Evolutionary conservation across 345 rosid genomes (phyloP).

Genomic region (Trapa incisa): DNA sequence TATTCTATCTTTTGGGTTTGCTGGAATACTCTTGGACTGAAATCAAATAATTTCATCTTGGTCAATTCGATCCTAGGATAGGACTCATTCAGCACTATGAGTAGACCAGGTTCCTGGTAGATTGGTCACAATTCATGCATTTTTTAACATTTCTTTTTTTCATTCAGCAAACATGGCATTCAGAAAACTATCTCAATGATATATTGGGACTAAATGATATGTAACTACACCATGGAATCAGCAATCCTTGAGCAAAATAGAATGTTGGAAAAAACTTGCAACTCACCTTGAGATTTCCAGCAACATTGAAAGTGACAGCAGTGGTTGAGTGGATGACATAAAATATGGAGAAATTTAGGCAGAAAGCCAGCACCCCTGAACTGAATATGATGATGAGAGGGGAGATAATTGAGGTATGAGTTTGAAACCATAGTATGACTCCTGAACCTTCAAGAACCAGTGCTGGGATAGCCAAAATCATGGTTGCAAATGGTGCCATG

Average conservation of each 20-base stretch:
- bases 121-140: neutral
- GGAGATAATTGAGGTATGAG: constrained; percentile 39
- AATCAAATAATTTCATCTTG: neutral
- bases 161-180: neutral
- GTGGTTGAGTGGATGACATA: constrained; percentile 98
- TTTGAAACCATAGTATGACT: constrained; percentile 57
- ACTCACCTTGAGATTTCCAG: constrained; percentile 97
- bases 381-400: constrained; percentile 68
- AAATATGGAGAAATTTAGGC: constrained; percentile 95
- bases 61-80: neutral
- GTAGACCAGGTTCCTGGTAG: neutral
- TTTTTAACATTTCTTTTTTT: neutral
- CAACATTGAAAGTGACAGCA: constrained; percentile 96
- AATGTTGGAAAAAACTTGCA: neutral
- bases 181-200: neutral
- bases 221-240: neutral
- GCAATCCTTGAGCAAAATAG: neutral
- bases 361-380: constrained; percentile 92
- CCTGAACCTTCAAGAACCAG: constrained; percentile 80
- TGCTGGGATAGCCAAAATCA: constrained; percentile 86
- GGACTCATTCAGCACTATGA: neutral
- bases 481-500: constrained; percentile 97
- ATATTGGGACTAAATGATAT: neutral
- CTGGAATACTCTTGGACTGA: neutral
- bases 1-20: neutral